A percentile compares a stretch with the other conserved stretches of the same genome.
phyloP scores from a whole-genome alignment of 2,329 filamentous ascomycete species.

The Fusarium hostae region DNA sequence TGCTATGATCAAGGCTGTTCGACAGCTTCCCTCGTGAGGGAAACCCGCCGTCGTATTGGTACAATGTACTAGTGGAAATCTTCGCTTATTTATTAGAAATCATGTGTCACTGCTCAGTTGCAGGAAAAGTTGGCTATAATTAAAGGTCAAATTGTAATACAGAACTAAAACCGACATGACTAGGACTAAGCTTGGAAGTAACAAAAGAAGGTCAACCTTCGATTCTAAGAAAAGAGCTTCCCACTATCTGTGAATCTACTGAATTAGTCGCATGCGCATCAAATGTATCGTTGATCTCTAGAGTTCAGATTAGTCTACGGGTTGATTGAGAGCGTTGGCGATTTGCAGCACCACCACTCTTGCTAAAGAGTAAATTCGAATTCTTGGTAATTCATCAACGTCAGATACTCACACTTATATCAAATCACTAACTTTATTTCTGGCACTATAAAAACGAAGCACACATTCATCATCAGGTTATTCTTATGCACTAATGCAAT shows the following conservation, averaged over 20 bases:
- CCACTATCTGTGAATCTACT: neutral
- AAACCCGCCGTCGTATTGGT: no score
- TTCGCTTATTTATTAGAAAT: neutral
- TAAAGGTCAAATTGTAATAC: conserved; percentile 19
- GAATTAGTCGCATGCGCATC: neutral
- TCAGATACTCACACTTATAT: neutral
- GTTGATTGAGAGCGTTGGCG: neutral
- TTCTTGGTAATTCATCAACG: neutral
- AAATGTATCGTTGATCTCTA: neutral
- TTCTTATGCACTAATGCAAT: conserved; percentile 18
- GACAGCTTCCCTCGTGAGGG: conserved; percentile 10
- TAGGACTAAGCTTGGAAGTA: neutral
- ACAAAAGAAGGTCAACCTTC: neutral
- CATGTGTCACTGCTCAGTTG: neutral
- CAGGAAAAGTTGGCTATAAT: conserved; percentile 5
- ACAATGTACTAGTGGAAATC: neutral
- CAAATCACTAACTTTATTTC: neutral
- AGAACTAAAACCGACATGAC: neutral
- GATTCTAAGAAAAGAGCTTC: neutral
- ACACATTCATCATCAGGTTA: neutral
- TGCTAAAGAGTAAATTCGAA: neutral
- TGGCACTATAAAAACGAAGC: neutral
- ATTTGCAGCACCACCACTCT: neutral
- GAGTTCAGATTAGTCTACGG: neutral
- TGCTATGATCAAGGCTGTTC: conserved; percentile 31